phyloP scores from a whole-genome alignment of 306 rosid species.

The Sindora glabra region DNA sequence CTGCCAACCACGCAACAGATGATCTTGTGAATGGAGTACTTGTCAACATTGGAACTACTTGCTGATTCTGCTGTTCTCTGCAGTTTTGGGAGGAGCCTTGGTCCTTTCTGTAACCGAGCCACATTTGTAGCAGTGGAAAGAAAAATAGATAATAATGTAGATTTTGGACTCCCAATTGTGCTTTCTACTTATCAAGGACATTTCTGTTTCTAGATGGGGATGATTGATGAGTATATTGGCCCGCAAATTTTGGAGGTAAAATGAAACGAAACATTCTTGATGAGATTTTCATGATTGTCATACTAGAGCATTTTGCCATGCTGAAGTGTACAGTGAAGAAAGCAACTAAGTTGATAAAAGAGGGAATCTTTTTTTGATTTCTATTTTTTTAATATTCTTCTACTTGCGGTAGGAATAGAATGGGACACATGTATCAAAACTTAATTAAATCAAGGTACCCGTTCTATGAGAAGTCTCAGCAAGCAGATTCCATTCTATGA shows the following conservation, averaged over 20 bases:
- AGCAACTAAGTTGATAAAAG: too few relatives aligned
- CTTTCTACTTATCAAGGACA: not conserved
- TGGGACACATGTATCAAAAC: too few relatives aligned
- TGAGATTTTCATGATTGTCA: too few relatives aligned
- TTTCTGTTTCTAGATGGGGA: not conserved
- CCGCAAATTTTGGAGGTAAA: not conserved
- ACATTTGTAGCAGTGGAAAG: not conserved
- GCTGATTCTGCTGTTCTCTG: not conserved
- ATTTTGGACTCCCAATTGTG: not conserved
- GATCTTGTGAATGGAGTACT: slow-evolving; percentile 1
- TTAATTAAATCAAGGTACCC: too few relatives aligned
- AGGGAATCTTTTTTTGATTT: too few relatives aligned
- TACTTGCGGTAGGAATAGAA: too few relatives aligned
- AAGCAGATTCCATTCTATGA: too few relatives aligned
- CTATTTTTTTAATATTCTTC: too few relatives aligned
- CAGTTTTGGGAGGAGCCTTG: not conserved
- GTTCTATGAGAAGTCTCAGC: too few relatives aligned
- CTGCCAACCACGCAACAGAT: not conserved
- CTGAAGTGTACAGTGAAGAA: too few relatives aligned
- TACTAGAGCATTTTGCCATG: too few relatives aligned
- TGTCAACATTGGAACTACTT: not conserved
- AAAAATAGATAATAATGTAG: not conserved
- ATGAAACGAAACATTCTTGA: too few relatives aligned
- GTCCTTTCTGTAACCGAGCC: not conserved
- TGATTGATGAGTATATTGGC: slow-evolving; percentile 5